Evolutionary conservation across 2,329 filamentous ascomycete species (phyloP), one percentile per base, ranked within the genome.

Genomic region (Apiospora malaysiana): DNA sequence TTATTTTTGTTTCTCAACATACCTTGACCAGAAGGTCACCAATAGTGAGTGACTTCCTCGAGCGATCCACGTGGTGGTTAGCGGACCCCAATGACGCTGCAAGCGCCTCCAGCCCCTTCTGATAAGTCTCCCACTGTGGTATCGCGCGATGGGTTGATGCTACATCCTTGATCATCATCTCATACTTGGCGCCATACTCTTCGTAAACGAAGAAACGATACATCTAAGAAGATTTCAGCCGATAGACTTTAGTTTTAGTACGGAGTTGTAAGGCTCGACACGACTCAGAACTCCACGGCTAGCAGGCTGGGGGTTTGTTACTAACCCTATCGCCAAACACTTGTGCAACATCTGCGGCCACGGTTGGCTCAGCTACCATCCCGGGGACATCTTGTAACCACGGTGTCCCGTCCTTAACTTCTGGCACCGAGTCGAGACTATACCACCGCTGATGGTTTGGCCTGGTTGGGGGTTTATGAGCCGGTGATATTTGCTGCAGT

Each of bases 1-100:
- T 18, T 45, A 45, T 18, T 46, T n/a, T 43, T 45, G 27, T 37
- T 9, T 40, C 18, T 32, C 16, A 43, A 45, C 66, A 74, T 76
- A 94, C 94, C 89, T 98, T 98, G 75, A 98, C 94, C 70, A 98
- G 86, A 6, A 98, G 86, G 81, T 98, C 96, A 67, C 91, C 90
- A 74, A 98, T 89, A 1, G 93, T 94, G 74, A 97, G 83, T 2
- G 94, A 92, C 78, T 94, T 97, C 76, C 89, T 93, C 42, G 87
- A 86, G 70, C 89, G 87, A 21, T 89, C 86, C 43, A 87, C 85
- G 69, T 89, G 87, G 71, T 86, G 89, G 71, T 92, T 91, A n/a
- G 89, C 85, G 0, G 94, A 92, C 21, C 90, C 88, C 32, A 97
- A 82, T 1, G 93, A 92, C 69, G 91, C 91, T 8, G 93, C 93